Conservation (phyloP, 2,329 filamentous ascomycete species). For the Xylariaceae sp. region DNA sequence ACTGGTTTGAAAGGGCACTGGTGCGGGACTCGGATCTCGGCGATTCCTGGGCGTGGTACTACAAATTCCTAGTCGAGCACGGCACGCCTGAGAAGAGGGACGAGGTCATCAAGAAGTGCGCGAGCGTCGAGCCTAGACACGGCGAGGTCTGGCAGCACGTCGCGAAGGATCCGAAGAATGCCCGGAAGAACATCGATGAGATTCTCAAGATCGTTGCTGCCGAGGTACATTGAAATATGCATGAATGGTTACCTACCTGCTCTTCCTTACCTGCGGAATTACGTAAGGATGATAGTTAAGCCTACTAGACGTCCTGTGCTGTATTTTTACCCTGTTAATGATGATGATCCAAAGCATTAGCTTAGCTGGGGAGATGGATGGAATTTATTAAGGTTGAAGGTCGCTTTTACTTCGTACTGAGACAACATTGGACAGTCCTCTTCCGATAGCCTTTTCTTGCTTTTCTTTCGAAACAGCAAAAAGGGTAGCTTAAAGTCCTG, state of each 20-base stretch:
- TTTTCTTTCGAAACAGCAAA: no score
- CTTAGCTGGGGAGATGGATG: neutral
- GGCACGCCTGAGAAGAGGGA: conserved; percentile 91
- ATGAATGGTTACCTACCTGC: no score
- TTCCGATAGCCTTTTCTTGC: no score
- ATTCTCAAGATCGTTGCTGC: conserved; percentile 78
- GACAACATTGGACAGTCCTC: neutral
- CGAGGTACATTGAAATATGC: conserved; percentile 35
- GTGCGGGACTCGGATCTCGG: conserved; percentile 85
- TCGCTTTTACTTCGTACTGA: neutral
- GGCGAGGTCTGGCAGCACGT: conserved; percentile 91
- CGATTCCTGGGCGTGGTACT: conserved; percentile 98
- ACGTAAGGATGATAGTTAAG: no score
- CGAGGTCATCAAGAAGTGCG: conserved; percentile 83
- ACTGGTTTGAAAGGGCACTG: conserved; percentile 97
- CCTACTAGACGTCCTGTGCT: no score
- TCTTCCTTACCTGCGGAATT: no score
- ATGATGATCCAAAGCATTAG: conserved; percentile 8
- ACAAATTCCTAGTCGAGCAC: conserved; percentile 89
- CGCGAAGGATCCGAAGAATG: conserved; percentile 85
- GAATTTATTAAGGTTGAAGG: neutral
- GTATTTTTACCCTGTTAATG: conserved; percentile 7
- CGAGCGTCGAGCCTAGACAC: conserved; percentile 85
- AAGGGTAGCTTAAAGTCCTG: no score
- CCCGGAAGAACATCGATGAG: conserved; percentile 76